A percentile compares a stretch with the other conserved stretches of the same genome.
These are phyloP conservation scores for Didymella glomerata DNA, from an alignment of 2,329 filamentous ascomycete genomes.

Conservation along the genomic window DNA sequence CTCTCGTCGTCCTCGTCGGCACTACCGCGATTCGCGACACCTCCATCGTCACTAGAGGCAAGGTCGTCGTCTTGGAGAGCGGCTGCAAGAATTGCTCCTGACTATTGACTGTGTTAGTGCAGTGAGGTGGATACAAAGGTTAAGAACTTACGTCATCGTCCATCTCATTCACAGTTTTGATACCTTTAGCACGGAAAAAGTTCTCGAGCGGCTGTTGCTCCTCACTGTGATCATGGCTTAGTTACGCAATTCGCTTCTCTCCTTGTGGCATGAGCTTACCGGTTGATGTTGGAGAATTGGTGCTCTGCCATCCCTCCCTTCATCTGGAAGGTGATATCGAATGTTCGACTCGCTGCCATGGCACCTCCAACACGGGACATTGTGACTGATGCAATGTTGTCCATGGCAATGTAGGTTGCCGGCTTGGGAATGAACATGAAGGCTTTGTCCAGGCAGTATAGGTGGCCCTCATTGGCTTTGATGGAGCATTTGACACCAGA, in stretches of 20 bases:
- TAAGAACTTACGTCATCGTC: slow-evolving; percentile 80
- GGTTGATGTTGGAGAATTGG: slow-evolving; percentile 99
- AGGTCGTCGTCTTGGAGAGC: slow-evolving; percentile 85
- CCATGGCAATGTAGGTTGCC: slow-evolving; percentile 94
- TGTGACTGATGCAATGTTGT: slow-evolving; percentile 88
- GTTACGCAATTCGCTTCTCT: slow-evolving; percentile 13
- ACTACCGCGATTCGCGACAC: slow-evolving; percentile 80
- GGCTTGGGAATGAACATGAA: slow-evolving; percentile 99
- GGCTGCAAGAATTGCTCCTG: slow-evolving; percentile 72
- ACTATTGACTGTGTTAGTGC: slow-evolving; percentile 51
- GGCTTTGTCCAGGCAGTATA: slow-evolving; percentile 97
- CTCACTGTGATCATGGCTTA: slow-evolving; percentile 63
- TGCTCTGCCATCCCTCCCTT: slow-evolving; percentile 88
- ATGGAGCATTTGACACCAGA: slow-evolving; percentile 99
- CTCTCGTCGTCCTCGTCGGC: slow-evolving; percentile 97
- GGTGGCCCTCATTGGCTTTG: slow-evolving; percentile 96
- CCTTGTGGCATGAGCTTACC: slow-evolving; percentile 56
- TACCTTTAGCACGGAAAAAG: slow-evolving; percentile 95
- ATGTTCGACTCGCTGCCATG: slow-evolving; percentile 91
- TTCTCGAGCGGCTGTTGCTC: slow-evolving; percentile 95
- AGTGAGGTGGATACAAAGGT: slow-evolving; percentile 1
- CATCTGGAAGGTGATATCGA: slow-evolving; percentile 93
- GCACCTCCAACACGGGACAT: slow-evolving; percentile 96
- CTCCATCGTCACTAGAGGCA: slow-evolving; percentile 78
- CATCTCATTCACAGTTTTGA: slow-evolving; percentile 98